Base-by-base conservation (phyloP, 1,139 yeast species). In the Saccharomyces hybrid region DNA sequence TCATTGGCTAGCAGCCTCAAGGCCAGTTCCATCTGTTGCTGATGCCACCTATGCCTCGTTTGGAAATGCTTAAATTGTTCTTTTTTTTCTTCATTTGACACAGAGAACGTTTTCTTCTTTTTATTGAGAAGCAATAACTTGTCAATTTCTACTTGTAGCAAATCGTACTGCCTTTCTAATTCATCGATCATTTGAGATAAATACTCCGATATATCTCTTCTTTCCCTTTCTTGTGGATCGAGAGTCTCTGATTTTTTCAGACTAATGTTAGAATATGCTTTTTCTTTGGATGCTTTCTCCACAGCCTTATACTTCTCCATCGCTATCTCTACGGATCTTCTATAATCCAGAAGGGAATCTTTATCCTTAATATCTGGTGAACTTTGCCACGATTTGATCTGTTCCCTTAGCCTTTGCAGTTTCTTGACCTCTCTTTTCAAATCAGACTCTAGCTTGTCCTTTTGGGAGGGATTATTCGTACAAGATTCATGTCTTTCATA, bases 241-340 rank as follows among this genome's bases (percentile, higher is more conserved):
- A 83, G 68, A 12, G 83, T 85, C 61, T 80, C 85, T 1, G 72
- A 69, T 52, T 68, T 69, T 54, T 82, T 84, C 57, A 78, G 69
- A 49, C 80, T 76, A 56, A 76, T 77, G 65, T 86, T 86, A 9
- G 89, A 83, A 64, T 84, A 86, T 49, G 88, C 91, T 66, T 86
- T 86, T 58, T 85, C 83, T 68, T 86, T 86, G 27, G 86, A 80
- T 16, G 84, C 82, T 64, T 84, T 85, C 64, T 86, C 95, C 57
- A 86, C 84, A 54, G 83, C 86, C 66, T 86, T 86, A 69, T 86
- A 86, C 68, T 83, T 81, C 69, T 86, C 95, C 95, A 86, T 86
- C 29, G 91, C 91, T 60, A 80, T 82, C 63, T 86, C 89, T 50
- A 86, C 88, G 52, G 79, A 75, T 60, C 83, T 75, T 59, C 91